These are phyloP conservation scores for Lachnellula occidentalis DNA, from an alignment of 2,329 filamentous ascomycete species.

Conservation along the genomic window DNA sequence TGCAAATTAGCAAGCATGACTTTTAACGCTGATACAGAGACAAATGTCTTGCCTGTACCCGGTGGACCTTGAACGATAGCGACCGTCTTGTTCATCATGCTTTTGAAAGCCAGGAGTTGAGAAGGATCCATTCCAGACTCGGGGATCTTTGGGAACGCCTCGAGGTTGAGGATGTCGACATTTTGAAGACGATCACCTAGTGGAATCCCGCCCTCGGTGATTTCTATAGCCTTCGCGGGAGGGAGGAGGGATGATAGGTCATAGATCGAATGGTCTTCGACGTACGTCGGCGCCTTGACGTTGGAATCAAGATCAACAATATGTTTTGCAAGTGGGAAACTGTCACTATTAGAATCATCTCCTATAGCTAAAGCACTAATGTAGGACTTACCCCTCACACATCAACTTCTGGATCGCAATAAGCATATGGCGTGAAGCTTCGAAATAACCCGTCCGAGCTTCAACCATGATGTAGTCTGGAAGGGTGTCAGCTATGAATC, in stretches of 20 bases:
- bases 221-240: conserved; percentile 5
- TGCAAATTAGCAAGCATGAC: conserved; percentile 56
- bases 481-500: background rate
- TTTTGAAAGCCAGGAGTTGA: conserved; percentile 61
- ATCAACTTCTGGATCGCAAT: conserved; percentile 57
- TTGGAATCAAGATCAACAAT: conserved; percentile 44
- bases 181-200: conserved; percentile 36
- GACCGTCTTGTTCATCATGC: conserved; percentile 66
- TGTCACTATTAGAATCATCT: conserved; percentile 19
- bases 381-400: conserved; percentile 25
- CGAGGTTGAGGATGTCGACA: conserved; percentile 44
- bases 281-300: conserved; percentile 46
- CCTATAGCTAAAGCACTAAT: background rate
- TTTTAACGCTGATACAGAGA: conserved; percentile 67
- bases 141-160: conserved; percentile 44
- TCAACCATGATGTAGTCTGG: conserved; percentile 65
- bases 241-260: conserved; percentile 44
- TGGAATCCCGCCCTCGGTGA: conserved; percentile 5
- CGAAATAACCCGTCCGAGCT: conserved; percentile 67
- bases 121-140: conserved; percentile 58
- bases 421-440: conserved; percentile 69
- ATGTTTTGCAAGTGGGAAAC: conserved; percentile 58
- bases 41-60: conserved; percentile 74
- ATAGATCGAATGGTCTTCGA: conserved; percentile 42
- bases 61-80: conserved; percentile 78